Conservation (phyloP, 2,329 filamentous ascomycete species). For the Ceratocystis alfenasii region DNA sequence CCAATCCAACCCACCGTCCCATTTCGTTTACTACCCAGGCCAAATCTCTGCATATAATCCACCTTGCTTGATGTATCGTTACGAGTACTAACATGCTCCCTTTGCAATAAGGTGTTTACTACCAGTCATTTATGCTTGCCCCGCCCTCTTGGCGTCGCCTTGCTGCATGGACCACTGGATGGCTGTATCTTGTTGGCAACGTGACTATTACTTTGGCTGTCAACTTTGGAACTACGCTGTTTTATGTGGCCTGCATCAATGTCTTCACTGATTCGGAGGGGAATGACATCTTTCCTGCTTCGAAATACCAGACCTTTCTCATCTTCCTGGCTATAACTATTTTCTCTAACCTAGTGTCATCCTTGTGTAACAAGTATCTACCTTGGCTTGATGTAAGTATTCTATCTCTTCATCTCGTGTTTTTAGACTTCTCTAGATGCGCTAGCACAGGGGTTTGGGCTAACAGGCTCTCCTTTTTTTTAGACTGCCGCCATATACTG, state of each 20-base stretch:
- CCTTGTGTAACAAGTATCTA: constrained; percentile 54
- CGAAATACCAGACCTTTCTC: constrained; percentile 55
- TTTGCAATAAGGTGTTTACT: constrained; percentile 47
- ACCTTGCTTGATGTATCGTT: constrained; percentile 10
- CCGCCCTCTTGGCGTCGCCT: constrained; percentile 48
- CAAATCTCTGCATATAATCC: neutral
- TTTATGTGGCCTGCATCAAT: constrained; percentile 44
- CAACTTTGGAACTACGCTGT: constrained; percentile 65
- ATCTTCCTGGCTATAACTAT: constrained; percentile 60
- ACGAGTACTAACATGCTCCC: constrained; percentile 11
- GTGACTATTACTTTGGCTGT: constrained; percentile 75
- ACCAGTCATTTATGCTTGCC: constrained; percentile 65
- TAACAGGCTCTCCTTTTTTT: neutral
- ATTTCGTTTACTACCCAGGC: neutral
- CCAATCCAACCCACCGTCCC: constrained; percentile 7
- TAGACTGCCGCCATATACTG: constrained; percentile 62
- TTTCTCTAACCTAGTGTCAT: constrained; percentile 51
- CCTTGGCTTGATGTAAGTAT: constrained; percentile 55
- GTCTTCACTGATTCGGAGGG: constrained; percentile 40
- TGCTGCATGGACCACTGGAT: constrained; percentile 60
- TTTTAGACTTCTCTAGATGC: neutral
- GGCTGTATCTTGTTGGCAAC: constrained; percentile 67
- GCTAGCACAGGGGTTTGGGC: neutral
- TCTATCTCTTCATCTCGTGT: constrained; percentile 6
- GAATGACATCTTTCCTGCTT: constrained; percentile 35